Conservation (phyloP, 202 grass and related monocot species). For the Setaria viridis region DNA sequence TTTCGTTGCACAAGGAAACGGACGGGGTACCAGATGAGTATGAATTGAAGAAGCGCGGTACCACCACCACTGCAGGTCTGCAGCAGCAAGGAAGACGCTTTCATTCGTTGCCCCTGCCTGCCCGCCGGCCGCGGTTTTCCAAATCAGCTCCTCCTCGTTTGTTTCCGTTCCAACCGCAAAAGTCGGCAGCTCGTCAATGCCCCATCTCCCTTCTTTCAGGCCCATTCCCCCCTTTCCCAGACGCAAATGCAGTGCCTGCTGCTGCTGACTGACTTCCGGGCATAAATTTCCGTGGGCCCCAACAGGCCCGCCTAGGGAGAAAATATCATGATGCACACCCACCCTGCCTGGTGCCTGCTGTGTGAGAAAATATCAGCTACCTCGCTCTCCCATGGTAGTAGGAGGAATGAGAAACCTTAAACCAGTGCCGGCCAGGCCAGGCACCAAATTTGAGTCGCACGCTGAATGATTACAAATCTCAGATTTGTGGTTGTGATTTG, state of each 20-base stretch:
- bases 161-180: constrained; percentile 27
- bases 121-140: neutral
- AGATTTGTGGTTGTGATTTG: neutral
- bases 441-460: neutral
- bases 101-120: neutral
- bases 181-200: constrained; percentile 28
- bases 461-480: neutral
- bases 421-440: neutral
- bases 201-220: neutral
- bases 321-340: neutral
- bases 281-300: constrained; percentile 28
- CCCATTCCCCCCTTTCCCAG: neutral
- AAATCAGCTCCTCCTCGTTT: constrained; percentile 12
- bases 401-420: neutral
- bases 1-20: neutral
- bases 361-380: constrained; percentile 9
- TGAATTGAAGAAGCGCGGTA: neutral
- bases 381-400: no score
- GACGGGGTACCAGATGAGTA: neutral
- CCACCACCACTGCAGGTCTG: neutral
- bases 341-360: neutral
- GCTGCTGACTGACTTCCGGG: neutral
- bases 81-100: neutral
- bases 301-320: neutral
- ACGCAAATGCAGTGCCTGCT: neutral